phyloP scores from a whole-genome alignment of 345 rosid genomes.

The Nasturtium officinale region DNA sequence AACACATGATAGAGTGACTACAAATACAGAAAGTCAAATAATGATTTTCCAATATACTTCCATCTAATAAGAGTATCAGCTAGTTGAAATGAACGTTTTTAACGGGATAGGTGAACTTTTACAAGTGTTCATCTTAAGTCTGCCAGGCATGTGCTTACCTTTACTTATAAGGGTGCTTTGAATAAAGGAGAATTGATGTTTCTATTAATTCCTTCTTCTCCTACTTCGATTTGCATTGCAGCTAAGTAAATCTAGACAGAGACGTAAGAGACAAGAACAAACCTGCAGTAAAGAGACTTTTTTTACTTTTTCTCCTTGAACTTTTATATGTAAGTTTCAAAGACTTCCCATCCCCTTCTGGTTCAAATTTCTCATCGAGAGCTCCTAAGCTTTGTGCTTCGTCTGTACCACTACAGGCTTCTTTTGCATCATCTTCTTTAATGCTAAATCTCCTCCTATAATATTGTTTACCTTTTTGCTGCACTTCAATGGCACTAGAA shows the following conservation, averaged over 20 bases:
- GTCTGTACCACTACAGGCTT: slow-evolving; percentile 89
- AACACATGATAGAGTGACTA: slow-evolving; percentile 19
- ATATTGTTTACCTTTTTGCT: slow-evolving; percentile 53
- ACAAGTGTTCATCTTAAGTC: slow-evolving; percentile 6
- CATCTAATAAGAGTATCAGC: slow-evolving; percentile 1
- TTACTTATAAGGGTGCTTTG: not conserved
- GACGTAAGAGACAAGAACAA: slow-evolving; percentile 33
- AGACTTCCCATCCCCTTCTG: slow-evolving; percentile 49
- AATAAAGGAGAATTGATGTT: not conserved
- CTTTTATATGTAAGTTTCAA: slow-evolving; percentile 43
- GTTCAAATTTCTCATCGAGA: slow-evolving; percentile 52
- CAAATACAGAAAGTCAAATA: slow-evolving; percentile 16
- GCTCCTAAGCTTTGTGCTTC: slow-evolving; percentile 61
- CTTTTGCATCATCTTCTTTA: slow-evolving; percentile 66
- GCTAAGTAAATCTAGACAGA: slow-evolving; percentile 15
- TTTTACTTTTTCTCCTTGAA: slow-evolving; percentile 61
- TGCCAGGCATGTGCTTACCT: slow-evolving; percentile 7
- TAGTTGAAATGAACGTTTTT: slow-evolving; percentile 9
- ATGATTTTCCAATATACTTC: slow-evolving; percentile 12
- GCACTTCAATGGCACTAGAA: slow-evolving; percentile 44
- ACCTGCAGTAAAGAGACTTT: slow-evolving; percentile 68
- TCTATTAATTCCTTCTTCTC: slow-evolving; percentile 14
- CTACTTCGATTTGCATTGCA: slow-evolving; percentile 27
- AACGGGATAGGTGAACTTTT: not conserved
- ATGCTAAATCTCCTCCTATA: slow-evolving; percentile 49